Base-by-base conservation (phyloP, 2,329 filamentous ascomycete species). In the Aspergillus sp. region DNA sequence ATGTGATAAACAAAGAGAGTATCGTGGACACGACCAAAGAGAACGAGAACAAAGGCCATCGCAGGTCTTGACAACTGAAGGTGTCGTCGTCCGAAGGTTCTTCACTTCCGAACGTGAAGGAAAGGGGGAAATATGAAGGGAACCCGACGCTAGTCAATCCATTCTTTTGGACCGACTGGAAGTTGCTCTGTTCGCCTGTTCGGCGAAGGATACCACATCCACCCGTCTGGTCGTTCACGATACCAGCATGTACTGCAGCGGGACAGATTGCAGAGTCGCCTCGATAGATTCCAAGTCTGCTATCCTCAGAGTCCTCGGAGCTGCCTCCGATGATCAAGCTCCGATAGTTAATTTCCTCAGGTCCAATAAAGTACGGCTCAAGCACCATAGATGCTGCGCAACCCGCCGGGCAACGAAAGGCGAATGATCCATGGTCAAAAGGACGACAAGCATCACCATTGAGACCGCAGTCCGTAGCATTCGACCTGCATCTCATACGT, bases 221-320 rank as follows among this genome's bases (percentile, higher is more conserved):
- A 32, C 82, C 82, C 16, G 73, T 71, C 2, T 69, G 64, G 57
- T 84, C 74, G 47, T 69, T 75, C 58, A 84, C 76, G 59, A 84
- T 74, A 24, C 82, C 82, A 17, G 82, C 79, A 64, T 85, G 82
- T 17, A 85, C 76, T 38, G 82, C 82, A 3, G 82, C 78, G 14
- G 76, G 77, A 59, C 82, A 85, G 53, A 85, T 81, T 64, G 82
- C 83, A 2, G 81, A 84, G 62, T 85, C 82, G 16, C 78, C 80
- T 13, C 82, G 79, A 60, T 85, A 85, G 50, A 78, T 70, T 1
- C 76, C 73, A 50, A 73, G 71, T 4, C 71, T 65, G 4, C 70
- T 67, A 19, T 71, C 64, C 19, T 73, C 68, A 22, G 70, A 65
- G 16, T 63, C 54, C 6, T 70, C 65, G 4, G 73, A 68, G 2